phyloP scores from a whole-genome alignment of 2,329 filamentous ascomycete species.

The Nigrospora oryzae region DNA sequence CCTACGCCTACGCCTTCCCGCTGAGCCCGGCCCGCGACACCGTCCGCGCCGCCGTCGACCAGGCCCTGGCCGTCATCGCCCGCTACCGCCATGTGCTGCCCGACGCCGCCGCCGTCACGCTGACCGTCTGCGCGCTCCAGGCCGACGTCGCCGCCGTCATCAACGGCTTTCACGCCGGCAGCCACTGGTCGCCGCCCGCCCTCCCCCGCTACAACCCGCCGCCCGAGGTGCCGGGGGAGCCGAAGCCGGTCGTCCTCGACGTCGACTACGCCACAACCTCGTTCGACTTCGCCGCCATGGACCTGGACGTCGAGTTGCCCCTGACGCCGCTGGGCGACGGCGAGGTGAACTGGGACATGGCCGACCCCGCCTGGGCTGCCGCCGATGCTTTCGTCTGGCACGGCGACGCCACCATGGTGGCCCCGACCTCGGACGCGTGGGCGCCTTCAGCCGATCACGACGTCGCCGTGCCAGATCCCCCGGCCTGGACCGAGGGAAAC shows the following conservation, averaged over 20 bases:
- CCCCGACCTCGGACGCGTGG: neutral
- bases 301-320: too few relatives aligned
- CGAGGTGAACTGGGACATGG: neutral
- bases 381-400: too few relatives aligned
- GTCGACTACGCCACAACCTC: too few relatives aligned
- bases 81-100: slow-evolving; percentile 2
- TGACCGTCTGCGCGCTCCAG: slow-evolving; percentile 1
- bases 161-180: neutral
- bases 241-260: neutral
- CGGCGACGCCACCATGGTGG: neutral
- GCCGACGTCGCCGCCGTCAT: slow-evolving; percentile 3
- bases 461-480: too few relatives aligned
- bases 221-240: too few relatives aligned
- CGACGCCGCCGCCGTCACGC: slow-evolving; percentile 2
- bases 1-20: slow-evolving; percentile 8
- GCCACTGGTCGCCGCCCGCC: too few relatives aligned
- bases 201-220: too few relatives aligned
- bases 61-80: slow-evolving; percentile 4
- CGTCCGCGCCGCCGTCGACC: slow-evolving; percentile 2
- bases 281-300: too few relatives aligned
- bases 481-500: too few relatives aligned
- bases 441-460: too few relatives aligned
- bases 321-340: too few relatives aligned
- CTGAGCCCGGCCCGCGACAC: neutral
- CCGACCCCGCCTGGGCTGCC: neutral